phyloP scores from a whole-genome alignment of 1,139 yeast genomes.

The Debaryomyces udenii region DNA sequence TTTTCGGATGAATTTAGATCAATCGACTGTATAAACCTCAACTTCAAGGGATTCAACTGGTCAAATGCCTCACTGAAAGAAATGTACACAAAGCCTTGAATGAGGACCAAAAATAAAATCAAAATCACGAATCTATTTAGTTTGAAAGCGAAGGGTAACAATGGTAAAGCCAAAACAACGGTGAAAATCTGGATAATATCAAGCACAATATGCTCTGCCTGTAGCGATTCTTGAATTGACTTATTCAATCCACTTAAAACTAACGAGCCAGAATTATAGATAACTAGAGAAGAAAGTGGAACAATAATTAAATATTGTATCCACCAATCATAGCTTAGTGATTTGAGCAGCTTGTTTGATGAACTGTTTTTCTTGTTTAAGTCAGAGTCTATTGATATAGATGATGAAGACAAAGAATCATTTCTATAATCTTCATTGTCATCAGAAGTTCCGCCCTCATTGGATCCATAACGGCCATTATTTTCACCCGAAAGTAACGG shows the following conservation, averaged over 20 bases:
- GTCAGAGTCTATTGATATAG: not conserved
- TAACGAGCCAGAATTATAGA: slow-evolving; percentile 55
- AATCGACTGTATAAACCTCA: slow-evolving; percentile 64
- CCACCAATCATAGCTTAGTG: slow-evolving; percentile 76
- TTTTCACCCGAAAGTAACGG: slow-evolving; percentile 32
- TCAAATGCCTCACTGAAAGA: slow-evolving; percentile 56
- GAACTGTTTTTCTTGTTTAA: not conserved
- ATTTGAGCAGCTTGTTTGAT: slow-evolving; percentile 24
- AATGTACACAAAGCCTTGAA: slow-evolving; percentile 39
- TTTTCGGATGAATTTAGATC: slow-evolving; percentile 38
- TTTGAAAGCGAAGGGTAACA: slow-evolving; percentile 74
- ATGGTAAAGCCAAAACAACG: slow-evolving; percentile 53
- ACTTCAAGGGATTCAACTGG: slow-evolving; percentile 62
- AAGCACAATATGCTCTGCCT: slow-evolving; percentile 52
- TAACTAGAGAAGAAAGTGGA: slow-evolving; percentile 61
- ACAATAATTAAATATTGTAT: slow-evolving; percentile 68
- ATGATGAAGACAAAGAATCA: slow-evolving; percentile 14
- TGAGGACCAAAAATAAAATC: slow-evolving; percentile 35
- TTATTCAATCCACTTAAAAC: slow-evolving; percentile 66
- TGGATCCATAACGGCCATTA: slow-evolving; percentile 28
- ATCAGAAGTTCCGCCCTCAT: slow-evolving; percentile 17
- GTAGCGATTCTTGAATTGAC: slow-evolving; percentile 65
- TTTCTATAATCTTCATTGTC: slow-evolving; percentile 6
- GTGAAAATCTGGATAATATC: slow-evolving; percentile 37
- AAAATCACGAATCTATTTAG: slow-evolving; percentile 56